Conservation (phyloP, 176 grass and related monocot species). For the sorghum (Sorghum bicolor) region Sorghum_bicolor_NCBIv3 NC_012871.2:76424001-76424500, state of each 20-base stretch:
- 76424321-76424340: not conserved
- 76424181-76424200: no score
- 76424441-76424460: not conserved
- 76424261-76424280: not conserved
- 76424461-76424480: not conserved
- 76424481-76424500: no score
- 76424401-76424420: accelerated
- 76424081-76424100: no score
- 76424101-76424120: no score
- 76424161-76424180: no score
- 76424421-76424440: no score
- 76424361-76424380: not conserved
- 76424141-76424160: no score
- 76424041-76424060: no score
- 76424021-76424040: no score
- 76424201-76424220: not conserved
- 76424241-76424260: not conserved
- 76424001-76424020: no score
- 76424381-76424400: accelerated
- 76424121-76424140: no score
- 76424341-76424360: not conserved
- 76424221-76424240: not conserved
- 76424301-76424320: not conserved
- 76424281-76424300: not conserved
- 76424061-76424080: no score